Base-by-base conservation (phyloP, 305 asterid genomes). In the Solanum hybrid region DNA sequence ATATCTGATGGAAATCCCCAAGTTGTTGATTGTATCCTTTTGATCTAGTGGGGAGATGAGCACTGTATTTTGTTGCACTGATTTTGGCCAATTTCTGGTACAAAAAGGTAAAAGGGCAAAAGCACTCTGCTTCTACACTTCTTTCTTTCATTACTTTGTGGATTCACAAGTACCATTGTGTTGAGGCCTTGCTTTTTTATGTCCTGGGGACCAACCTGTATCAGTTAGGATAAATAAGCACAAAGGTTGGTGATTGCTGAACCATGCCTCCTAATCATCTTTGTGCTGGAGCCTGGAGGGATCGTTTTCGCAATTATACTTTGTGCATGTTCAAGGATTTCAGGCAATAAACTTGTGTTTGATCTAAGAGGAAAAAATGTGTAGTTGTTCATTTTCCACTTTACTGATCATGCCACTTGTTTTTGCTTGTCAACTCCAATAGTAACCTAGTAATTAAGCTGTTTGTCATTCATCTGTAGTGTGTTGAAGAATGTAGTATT, bases 1-100 rank as follows among this genome's bases (percentile, higher is more conserved):
- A 95, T 97, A 91, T 94, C 99, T 69, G 99, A 97, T 93, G 99
- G 99, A 88, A 96, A 97, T 88, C 99, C 98, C 89, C 99, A 93
- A 94, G 98, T 95, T 76, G 97, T 96, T 93, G 93, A 97, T 93
- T 97, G 99, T 97, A 97, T 97, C 98, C 99, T 95, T 91, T 90
- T 82, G 76, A 81, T 86, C 69, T 92, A 11, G 85, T 35, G 5
- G 19, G 19, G 31, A 36, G 31, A 10, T 35, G 6, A n/a, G 56
- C 22, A 78, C 56, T 11, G 56, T 1, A 78, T 6, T 36, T 78
- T 36, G 85, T 78, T 78, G 32, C 56, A 36, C 85, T n/a, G 56
- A 24, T 36, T 36, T 36, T 36, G 31, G 56, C 11, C 56, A 78
- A 78, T 36, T 35, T 22, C 32, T 78, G 85, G 85, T 36, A 78